phyloP scores from a whole-genome alignment of 208 protist genomes.

The Acanthamoeba sp. region DNA sequence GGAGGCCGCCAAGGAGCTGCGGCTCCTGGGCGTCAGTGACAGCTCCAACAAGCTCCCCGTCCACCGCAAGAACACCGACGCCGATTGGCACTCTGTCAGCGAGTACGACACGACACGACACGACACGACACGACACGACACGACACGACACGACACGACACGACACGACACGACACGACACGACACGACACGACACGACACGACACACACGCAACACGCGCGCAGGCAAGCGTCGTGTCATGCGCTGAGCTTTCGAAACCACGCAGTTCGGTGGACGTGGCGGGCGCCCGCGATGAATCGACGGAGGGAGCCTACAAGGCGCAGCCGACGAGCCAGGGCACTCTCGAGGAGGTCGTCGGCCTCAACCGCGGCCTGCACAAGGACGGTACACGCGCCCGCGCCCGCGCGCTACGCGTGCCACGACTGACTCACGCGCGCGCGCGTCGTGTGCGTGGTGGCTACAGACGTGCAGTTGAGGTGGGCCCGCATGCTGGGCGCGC shows the following conservation, averaged over 20 bases:
- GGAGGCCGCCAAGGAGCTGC: not conserved
- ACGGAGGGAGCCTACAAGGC: not conserved
- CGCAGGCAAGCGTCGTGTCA: too few relatives aligned
- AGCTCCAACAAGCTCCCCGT: not conserved
- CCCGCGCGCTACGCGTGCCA: too few relatives aligned
- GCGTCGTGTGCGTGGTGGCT: not conserved
- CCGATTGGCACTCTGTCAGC: conserved; percentile 49
- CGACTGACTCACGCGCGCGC: not conserved
- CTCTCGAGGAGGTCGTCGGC: conserved; percentile 13
- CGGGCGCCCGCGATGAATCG: too few relatives aligned
- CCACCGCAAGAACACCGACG: not conserved
- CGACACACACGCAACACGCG: not conserved
- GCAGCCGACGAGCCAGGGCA: conserved; percentile 28
- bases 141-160: not conserved
- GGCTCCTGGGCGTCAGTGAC: conserved; percentile 14
- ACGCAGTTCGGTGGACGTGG: conserved; percentile 40
- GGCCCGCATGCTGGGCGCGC: conserved; percentile 56
- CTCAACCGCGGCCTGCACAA: conserved; percentile 48
- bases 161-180: not conserved
- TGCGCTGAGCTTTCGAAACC: not conserved
- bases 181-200: not conserved
- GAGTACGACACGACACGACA: not conserved
- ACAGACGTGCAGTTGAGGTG: conserved; percentile 8
- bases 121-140: not conserved
- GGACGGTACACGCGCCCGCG: conserved; percentile 8